Conservation (phyloP, 2,329 filamentous ascomycete species). For the Fusarium incarnatum region DNA sequence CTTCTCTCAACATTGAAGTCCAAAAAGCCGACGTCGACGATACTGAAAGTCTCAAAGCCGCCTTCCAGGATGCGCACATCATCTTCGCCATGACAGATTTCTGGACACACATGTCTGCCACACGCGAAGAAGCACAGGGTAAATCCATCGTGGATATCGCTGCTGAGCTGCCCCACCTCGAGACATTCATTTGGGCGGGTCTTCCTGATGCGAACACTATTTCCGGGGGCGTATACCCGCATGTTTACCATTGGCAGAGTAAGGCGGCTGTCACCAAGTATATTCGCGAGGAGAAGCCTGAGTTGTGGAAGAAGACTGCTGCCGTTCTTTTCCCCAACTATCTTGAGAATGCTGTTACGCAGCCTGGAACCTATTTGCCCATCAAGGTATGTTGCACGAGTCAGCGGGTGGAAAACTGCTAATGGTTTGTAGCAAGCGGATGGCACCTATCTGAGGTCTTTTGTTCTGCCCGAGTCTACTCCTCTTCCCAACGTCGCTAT, state of each 20-base stretch:
- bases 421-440: background rate
- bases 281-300: background rate
- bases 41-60: background rate
- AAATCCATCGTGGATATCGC: conserved; percentile 6
- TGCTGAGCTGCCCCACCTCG: background rate
- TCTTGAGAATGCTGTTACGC: conserved; percentile 3
- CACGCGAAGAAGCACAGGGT: background rate
- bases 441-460: conserved; percentile 8
- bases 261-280: conserved; percentile 7
- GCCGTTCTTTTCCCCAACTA: conserved; percentile 10
- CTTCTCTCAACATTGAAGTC: background rate
- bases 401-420: rapidly evolving
- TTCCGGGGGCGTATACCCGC: background rate
- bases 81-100: conserved; percentile 21
- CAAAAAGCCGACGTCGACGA: background rate
- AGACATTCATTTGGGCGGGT: conserved; percentile 1
- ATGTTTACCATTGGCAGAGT: conserved; percentile 14
- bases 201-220: background rate
- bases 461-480: background rate
- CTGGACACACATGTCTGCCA: conserved; percentile 11
- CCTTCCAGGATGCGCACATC: background rate
- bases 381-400: background rate
- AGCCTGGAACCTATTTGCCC: background rate
- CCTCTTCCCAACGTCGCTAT: background rate
- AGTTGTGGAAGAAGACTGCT: conserved; percentile 7